Percentiles rank a stretch among this genome's conserved stretches.
Evolutionary conservation across 2,329 filamentous ascomycete species (phyloP).

Genomic region (Botrytis fragariae): DNA sequence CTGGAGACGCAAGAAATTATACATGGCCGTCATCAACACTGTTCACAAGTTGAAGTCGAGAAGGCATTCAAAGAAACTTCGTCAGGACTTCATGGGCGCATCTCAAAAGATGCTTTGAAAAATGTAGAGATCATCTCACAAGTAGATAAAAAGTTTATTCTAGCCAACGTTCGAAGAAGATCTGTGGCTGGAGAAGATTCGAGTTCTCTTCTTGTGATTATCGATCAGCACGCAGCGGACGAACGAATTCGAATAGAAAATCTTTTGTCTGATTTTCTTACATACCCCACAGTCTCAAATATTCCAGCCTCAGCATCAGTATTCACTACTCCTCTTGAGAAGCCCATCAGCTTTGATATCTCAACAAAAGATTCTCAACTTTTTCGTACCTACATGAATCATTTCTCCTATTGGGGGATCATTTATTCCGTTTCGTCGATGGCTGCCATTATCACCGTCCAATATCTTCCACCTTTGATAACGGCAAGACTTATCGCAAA

Average conservation of each 20-base stretch:
- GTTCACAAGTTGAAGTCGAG: constrained; percentile 35
- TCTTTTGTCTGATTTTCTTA: constrained; percentile 60
- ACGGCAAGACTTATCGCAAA: constrained; percentile 72
- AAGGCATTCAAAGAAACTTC: constrained; percentile 32
- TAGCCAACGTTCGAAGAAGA: constrained; percentile 51
- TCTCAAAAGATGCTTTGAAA: constrained; percentile 62
- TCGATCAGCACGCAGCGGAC: constrained; percentile 95
- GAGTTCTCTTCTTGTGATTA: constrained; percentile 59
- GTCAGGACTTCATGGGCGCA: constrained; percentile 41
- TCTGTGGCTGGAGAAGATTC: constrained; percentile 11
- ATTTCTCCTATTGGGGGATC: constrained; percentile 71
- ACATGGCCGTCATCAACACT: constrained; percentile 31
- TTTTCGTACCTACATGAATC: constrained; percentile 50
- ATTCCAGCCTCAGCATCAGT: constrained; percentile 27
- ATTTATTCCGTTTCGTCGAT: constrained; percentile 47
- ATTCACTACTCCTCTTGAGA: constrained; percentile 44
- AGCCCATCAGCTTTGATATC: constrained; percentile 64
- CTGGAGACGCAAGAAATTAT: constrained; percentile 27
- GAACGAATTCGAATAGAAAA: constrained; percentile 79
- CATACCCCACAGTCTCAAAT: constrained; percentile 24
- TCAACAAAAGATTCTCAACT: constrained; percentile 57
- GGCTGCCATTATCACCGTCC: constrained; percentile 47
- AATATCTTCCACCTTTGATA: constrained; percentile 67
- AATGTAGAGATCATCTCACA: constrained; percentile 70
- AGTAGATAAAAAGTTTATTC: constrained; percentile 86